Evolutionary conservation across 345 rosid species (phyloP).

Genomic region (Boechera retrofracta): DNA sequence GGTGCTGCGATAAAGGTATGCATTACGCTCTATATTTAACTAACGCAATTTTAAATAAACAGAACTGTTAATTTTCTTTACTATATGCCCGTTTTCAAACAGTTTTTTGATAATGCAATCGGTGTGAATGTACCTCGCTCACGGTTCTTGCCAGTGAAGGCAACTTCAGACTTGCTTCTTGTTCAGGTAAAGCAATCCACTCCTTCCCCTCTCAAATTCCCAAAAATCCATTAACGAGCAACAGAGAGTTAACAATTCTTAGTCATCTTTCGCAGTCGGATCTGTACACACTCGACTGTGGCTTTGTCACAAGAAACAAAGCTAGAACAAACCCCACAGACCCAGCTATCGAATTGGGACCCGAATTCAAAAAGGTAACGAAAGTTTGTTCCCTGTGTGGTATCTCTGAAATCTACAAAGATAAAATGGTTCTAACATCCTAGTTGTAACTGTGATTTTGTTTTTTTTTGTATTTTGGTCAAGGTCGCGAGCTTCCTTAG

Average conservation of each 20-base stretch:
- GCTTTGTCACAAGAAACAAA: constrained; percentile 66
- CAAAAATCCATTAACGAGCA: constrained; percentile 49
- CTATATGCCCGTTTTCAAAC: neutral
- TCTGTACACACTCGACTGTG: constrained; percentile 76
- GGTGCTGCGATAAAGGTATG: constrained; percentile 89
- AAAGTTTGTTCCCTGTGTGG: neutral
- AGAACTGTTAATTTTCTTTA: neutral
- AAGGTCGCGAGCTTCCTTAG: constrained; percentile 77
- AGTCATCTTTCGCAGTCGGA: constrained; percentile 60
- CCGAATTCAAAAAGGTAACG: constrained; percentile 86
- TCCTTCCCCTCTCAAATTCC: constrained; percentile 36
- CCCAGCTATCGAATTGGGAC: constrained; percentile 88
- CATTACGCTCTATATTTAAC: neutral
- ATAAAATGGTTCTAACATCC: neutral
- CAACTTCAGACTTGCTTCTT: constrained; percentile 90
- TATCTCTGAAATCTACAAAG: neutral
- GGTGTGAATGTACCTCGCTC: constrained; percentile 87
- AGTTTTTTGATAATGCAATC: constrained; percentile 86
- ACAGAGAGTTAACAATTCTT: constrained; percentile 6
- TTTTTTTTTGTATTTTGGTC: neutral
- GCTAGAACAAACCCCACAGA: constrained; percentile 75
- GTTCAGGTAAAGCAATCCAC: constrained; percentile 58
- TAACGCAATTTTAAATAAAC: neutral
- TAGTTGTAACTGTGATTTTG: neutral
- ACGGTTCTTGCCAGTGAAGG: constrained; percentile 88